Evolutionary conservation across 2,329 filamentous ascomycete genomes (phyloP), one percentile per base, ranked within the genome.

Genomic region (Colletotrichum salicis): DNA sequence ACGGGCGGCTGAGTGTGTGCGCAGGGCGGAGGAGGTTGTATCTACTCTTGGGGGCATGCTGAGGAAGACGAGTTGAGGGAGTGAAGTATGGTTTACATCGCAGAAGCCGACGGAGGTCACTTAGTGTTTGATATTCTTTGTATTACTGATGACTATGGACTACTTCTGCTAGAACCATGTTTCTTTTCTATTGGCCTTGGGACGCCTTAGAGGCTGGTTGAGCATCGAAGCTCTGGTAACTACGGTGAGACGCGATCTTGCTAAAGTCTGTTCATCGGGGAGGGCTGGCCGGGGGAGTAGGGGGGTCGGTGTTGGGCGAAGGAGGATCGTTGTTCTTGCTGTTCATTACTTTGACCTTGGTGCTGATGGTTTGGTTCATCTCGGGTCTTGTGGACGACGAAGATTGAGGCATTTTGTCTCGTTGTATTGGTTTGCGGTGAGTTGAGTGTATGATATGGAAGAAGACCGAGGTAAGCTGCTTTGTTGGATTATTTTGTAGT

Each of bases 201-300:
- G 8, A n/a, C n/a, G 19, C 41, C 19, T 22, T 22, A 19, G 5
- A 22, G 3, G 11, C 19, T 48, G 41, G 19, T 15, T 48, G 19
- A 22, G 15, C 41, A n/a, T n/a, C 24, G 33, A 15, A 13, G 8
- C 31, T 37, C 31, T 31, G 19, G 10, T 33, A 31, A 13, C 51
- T 24, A 15, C 10, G 51, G 51, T 13, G 11, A 54, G 5, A 15
- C 11, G 15, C 22, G n/a, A 7, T 2, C 7, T 27, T 12, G 10
- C 12, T 24, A 22, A 27, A 2, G 22, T 11, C 24, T 24, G 5
- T 24, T 48, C 31, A 15, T 13, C 12, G n/a, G n/a, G 41, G 45
- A 33, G 15, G 56, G 15, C 37, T 29, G 48, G 64, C 64, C 2
- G 56, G 60, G 33, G 66, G 66, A 19, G 59, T 68, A 15, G 66